phyloP scores from a whole-genome alignment of 345 rosid species.

The Aquilaria malaccensis region DNA sequence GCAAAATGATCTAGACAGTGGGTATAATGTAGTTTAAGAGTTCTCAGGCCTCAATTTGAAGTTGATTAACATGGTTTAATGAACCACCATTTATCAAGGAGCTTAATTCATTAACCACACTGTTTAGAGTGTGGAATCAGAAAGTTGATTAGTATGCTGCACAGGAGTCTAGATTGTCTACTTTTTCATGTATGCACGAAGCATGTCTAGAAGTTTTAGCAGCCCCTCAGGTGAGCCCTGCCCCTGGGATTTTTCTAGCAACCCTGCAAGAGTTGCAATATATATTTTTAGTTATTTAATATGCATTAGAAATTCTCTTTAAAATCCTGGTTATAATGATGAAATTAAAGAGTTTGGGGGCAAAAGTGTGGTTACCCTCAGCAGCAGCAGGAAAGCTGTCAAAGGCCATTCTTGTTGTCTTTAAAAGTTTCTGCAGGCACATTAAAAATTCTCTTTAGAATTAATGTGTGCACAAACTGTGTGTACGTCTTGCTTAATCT shows the following conservation, averaged over 20 bases:
- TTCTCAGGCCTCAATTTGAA: too few relatives aligned
- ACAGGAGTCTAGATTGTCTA: too few relatives aligned
- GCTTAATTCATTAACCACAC: too few relatives aligned
- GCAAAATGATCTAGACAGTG: too few relatives aligned
- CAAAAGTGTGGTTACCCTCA: not conserved
- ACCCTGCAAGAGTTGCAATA: not conserved
- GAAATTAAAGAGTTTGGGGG: not conserved
- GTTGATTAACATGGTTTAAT: too few relatives aligned
- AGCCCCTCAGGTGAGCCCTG: conserved; percentile 4
- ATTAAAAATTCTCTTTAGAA: not conserved
- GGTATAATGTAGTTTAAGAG: too few relatives aligned
- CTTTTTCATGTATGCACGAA: not conserved
- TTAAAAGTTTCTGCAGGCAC: conserved; percentile 10
- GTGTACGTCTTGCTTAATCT: not conserved
- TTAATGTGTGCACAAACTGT: not conserved
- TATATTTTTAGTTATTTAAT: not conserved
- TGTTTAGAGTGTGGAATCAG: too few relatives aligned
- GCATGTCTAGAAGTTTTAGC: conserved; percentile 8
- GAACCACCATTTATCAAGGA: too few relatives aligned
- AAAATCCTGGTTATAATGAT: not conserved
- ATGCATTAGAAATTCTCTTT: not conserved
- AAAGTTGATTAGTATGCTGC: too few relatives aligned
- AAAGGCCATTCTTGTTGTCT: conserved; percentile 3
- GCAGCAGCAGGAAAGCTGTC: conserved; percentile 14
- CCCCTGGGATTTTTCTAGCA: conserved; percentile 6